Evolutionary conservation across 1,284 basidiomycete species (phyloP), one percentile per base, ranked within the genome.

Genomic region (Boletus smithii): DNA sequence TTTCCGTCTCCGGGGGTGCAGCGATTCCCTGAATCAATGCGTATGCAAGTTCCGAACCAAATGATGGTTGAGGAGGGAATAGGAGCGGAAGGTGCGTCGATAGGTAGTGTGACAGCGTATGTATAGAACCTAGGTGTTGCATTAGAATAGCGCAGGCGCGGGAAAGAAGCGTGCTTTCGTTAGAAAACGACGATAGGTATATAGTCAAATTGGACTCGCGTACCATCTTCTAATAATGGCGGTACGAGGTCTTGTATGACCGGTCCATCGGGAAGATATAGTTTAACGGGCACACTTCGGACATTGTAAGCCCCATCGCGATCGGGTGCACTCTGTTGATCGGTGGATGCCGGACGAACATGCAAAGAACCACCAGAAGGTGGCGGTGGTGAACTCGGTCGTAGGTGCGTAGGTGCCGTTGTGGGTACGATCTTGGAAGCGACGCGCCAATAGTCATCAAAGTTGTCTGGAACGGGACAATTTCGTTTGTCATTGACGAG

Each of bases 381-480:
- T 5, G 75, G 73, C 10, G 78, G 73, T 14, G 72, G 69, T 72
- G 83, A 81, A 47, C 70, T 73, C 24, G 79, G 69, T 36, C 77
- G 53, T n/a, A n/a, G n/a, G n/a, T n/a, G n/a, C 29, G 72, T 65
- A n/a, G 80, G 76, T 4, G 78, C 71, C 1, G 81, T 79, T 13
- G 82, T 79, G 16, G 83, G 80, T 44, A 86, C 81, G 55, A 98
- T 79, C 62, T 95, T 94, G 9, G 86, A 80, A 2, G 92, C 92
- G 55, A 97, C 88, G 33, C 88, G 81, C 84, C 91, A 94, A 62
- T 91, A 97, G 53, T 93, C 83, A 56, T 97, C 94, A 63, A 95
- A 97, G 66, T 95, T 94, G 69, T 95, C 93, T 91, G 61, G 29
- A 56, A 48, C 34, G 36, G 22, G 6, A 30, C 34, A 48, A 59